phyloP scores from a whole-genome alignment of 1,139 yeast species.

The Zygoascus hellenicus region DNA sequence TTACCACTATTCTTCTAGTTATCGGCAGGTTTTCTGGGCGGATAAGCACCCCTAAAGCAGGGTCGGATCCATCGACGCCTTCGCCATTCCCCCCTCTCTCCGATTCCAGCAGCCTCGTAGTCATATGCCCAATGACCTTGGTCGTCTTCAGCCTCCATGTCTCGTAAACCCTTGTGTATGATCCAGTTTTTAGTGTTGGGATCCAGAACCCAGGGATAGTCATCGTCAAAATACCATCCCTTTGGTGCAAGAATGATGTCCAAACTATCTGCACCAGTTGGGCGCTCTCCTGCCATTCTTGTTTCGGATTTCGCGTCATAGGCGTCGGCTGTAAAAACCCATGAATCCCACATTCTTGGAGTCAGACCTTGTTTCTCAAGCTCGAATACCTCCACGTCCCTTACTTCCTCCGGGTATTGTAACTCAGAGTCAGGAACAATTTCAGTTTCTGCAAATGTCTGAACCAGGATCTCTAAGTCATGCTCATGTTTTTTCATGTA shows the following conservation, averaged over 20 bases:
- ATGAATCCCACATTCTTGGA: slow-evolving; percentile 55
- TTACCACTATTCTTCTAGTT: not conserved
- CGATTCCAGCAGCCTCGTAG: slow-evolving; percentile 25
- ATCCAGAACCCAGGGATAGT: slow-evolving; percentile 66
- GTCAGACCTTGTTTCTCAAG: slow-evolving; percentile 61
- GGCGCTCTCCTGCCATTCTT: slow-evolving; percentile 55
- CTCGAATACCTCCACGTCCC: slow-evolving; percentile 66
- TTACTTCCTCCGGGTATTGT: slow-evolving; percentile 60
- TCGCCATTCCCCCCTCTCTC: slow-evolving; percentile 36
- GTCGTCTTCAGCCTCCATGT: slow-evolving; percentile 30
- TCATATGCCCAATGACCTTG: slow-evolving; percentile 46
- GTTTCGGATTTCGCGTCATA: slow-evolving; percentile 49
- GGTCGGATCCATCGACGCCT: slow-evolving; percentile 36
- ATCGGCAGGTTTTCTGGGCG: slow-evolving; percentile 12
- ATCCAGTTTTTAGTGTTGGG: slow-evolving; percentile 49
- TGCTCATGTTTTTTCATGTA: slow-evolving; percentile 23
- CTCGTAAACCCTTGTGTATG: slow-evolving; percentile 38
- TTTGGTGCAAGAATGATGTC: slow-evolving; percentile 59
- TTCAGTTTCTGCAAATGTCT: slow-evolving; percentile 42
- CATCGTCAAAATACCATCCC: slow-evolving; percentile 64
- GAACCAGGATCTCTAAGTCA: slow-evolving; percentile 23
- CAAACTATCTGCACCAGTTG: slow-evolving; percentile 57
- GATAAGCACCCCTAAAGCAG: slow-evolving; percentile 24
- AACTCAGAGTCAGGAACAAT: slow-evolving; percentile 38
- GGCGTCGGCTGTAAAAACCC: slow-evolving; percentile 42